Base-by-base conservation (phyloP, 345 rosid genomes). In the Gossypium rotundifolium region DNA sequence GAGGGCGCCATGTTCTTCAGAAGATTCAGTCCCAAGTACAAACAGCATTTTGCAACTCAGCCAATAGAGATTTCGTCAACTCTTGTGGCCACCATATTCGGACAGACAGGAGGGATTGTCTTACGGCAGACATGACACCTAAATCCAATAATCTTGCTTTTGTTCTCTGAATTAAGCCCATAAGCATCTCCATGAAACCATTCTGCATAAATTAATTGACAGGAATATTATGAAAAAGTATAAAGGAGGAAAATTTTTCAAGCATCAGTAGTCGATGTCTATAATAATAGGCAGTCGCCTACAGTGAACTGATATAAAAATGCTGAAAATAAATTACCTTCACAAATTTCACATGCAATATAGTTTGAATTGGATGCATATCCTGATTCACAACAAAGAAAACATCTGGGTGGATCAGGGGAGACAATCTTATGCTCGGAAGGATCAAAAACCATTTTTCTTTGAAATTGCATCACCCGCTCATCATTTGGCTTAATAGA, bases 101-200 rank as follows among this genome's bases (percentile, higher is more conserved):
- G 88, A 75, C 97, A 93, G 69, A 77, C 67, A 66, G 96, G 99
- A 79, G 95, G 80, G 55, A 78, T 51, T 72, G 79, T 81, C 76
- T 79, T 58, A 25, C 87, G 87, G 75, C 98, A 95, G 73, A 77
- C 59, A 81, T 91, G 93, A 80, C 99, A 95, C 82, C 93, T 81
- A 80, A 95, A 95, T 62, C 98, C 98, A 71, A 88, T 88, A 71
- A 92, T 84, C 85, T 75, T 85, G 74, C 68, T 78, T 59, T 80
- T 80, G 74, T 84, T 92, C 81, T 79, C 84, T 23, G 38, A 81
- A 71, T 79, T 79, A 20, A 95, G 89, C 74, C 97, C 97, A 75
- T 81, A 91, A 63, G 99, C 95, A 78, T 87, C 91, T 77, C 93
- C 98, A 79, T 94, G 98, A 81, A 82, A 95, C 98, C 98, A 95